Base-by-base conservation (phyloP, 768 basidiomycete species). In the Macrolepiota fuliginosa region DNA sequence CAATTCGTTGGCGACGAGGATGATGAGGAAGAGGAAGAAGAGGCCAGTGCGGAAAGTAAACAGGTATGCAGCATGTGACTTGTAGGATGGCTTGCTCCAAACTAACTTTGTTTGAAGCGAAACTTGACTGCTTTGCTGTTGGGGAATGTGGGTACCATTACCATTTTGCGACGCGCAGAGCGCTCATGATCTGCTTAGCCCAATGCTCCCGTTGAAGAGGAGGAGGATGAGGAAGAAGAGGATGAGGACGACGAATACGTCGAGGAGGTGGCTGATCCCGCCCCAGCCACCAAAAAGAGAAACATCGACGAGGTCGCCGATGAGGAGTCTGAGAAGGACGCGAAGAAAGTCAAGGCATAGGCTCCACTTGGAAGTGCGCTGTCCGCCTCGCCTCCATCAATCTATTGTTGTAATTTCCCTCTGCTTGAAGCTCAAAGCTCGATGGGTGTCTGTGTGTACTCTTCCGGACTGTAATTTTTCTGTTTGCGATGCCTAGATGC, bases 281-380 rank as follows among this genome's bases (percentile, higher is more conserved):
- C 60, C 11, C 4, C 36, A 2, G 6, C 32, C 2, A 50, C 60
- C 24, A 61, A 55, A 55, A 61, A 61, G 42, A 32, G 60, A 49
- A 6, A 32, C 42, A 54, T 61, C 36, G 60, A 54, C 19, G 60
- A 61, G 24, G 60, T 52, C 25, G 53, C 7, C 35, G 60, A 54
- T 25, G 52, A 50, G 53, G 60, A 37, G 19, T 32, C 45, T 54
- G 60, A 61, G 53, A 61, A 61, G 29, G 60, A 55, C 35, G 13
- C 60, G 27, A 61, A 61, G 60, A 61, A 61, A 55, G 42, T 47
- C 46, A 61, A 61, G 36, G 54, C 60, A 61, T 61, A 61, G 45
- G 27, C 53, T 15, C 35, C 46, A 61, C 54, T 59, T 40, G 51
- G 57, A 47, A 58, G 42, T 10, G 42, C 42, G 42, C 42, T 15